These are phyloP conservation scores for Leccinum fibrillosum DNA, from an alignment of 768 basidiomycete genomes.

Conservation along the genomic window DNA sequence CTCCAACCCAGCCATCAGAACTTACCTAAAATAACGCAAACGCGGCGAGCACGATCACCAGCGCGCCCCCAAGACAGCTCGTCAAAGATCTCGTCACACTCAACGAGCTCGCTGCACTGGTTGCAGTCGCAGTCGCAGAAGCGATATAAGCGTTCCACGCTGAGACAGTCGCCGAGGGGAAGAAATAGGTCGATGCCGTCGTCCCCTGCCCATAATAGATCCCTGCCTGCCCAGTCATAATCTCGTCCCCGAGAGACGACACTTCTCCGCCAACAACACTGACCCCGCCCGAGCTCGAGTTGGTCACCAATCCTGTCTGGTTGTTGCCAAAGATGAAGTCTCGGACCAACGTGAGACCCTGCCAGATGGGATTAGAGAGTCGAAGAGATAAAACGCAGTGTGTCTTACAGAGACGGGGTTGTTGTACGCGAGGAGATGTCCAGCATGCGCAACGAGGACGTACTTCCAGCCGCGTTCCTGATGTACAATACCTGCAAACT, in stretches of 20 bases:
- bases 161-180: conserved; percentile 51
- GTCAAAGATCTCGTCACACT: not conserved
- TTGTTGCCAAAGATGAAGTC: conserved; percentile 28
- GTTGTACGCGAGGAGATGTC: too few relatives aligned
- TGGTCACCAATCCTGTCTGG: conserved; percentile 45
- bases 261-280: conserved; percentile 49
- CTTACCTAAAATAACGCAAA: not conserved
- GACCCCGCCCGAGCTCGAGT: conserved; percentile 19
- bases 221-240: conserved; percentile 51
- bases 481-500: too few relatives aligned
- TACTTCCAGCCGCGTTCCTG: too few relatives aligned
- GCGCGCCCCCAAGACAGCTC: not conserved
- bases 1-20: too few relatives aligned
- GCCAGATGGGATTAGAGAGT: too few relatives aligned
- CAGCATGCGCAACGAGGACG: too few relatives aligned
- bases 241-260: conserved; percentile 40
- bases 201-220: conserved; percentile 52
- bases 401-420: too few relatives aligned
- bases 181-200: conserved; percentile 49
- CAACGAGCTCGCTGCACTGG: not conserved
- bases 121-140: not conserved
- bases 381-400: too few relatives aligned
- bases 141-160: conserved; percentile 55
- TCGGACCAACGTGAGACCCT: too few relatives aligned
- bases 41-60: not conserved